Conservation (phyloP, 2,329 filamentous ascomycete genomes). For the Pestalotiopsis sp. region DNA sequence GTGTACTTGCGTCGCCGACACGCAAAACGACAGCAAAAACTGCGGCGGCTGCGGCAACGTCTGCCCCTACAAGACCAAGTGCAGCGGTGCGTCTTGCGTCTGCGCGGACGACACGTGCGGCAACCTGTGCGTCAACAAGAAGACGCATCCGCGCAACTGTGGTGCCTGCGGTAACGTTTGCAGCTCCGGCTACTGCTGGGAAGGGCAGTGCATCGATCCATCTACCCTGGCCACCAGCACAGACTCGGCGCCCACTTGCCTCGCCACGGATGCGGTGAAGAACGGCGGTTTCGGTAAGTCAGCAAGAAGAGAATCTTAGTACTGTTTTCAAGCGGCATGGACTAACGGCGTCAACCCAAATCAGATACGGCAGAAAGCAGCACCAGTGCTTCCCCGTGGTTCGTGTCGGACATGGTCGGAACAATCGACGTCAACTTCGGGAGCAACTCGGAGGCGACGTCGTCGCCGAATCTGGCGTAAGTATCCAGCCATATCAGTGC, state of each 20-base stretch:
- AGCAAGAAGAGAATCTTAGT: background rate
- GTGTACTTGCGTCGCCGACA: background rate
- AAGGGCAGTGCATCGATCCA: background rate
- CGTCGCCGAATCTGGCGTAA: background rate
- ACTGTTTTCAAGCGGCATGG: background rate
- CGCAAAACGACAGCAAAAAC: background rate
- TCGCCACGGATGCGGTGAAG: background rate
- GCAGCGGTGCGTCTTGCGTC: background rate
- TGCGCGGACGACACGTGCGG: background rate
- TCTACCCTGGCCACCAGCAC: background rate
- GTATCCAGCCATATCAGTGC: background rate
- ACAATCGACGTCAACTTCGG: background rate
- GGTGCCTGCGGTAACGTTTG: background rate
- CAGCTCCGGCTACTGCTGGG: background rate
- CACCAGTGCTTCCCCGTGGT: background rate
- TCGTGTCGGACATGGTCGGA: background rate
- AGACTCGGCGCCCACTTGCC: background rate
- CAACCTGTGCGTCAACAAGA: background rate
- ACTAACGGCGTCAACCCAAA: background rate
- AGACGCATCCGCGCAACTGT: background rate
- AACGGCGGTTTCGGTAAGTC: background rate
- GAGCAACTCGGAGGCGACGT: background rate
- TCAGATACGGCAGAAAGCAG: background rate
- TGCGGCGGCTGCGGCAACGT: background rate
- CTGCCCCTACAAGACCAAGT: background rate